phyloP scores from a whole-genome alignment of 1,139 yeast genomes.

The Pichiaceae sp. region DNA sequence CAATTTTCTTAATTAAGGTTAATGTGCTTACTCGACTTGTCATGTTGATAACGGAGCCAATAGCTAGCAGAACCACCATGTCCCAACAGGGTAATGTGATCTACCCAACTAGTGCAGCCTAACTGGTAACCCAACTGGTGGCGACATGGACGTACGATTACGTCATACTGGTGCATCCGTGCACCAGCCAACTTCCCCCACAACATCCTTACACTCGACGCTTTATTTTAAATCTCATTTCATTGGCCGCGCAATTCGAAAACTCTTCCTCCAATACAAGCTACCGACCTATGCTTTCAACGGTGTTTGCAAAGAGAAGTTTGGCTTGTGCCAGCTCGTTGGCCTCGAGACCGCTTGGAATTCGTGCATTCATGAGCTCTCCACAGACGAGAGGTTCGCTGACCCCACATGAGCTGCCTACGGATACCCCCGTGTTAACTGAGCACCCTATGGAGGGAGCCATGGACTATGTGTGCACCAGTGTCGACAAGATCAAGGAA shows the following conservation, averaged over 20 bases:
- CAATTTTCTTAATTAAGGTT: too few species aligned
- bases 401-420: slow-evolving; percentile 21
- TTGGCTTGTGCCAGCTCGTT: background rate
- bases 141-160: too few species aligned
- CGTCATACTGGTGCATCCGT: too few species aligned
- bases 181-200: background rate
- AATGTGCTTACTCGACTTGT: too few species aligned
- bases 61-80: too few species aligned
- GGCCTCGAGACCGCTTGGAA: slow-evolving; percentile 3
- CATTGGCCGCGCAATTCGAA: background rate
- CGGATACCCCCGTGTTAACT: slow-evolving; percentile 45
- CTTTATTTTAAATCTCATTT: background rate
- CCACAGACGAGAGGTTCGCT: slow-evolving; percentile 10
- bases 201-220: background rate
- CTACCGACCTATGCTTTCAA: background rate
- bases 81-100: too few species aligned
- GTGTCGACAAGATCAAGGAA: slow-evolving; percentile 74
- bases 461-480: slow-evolving; percentile 77
- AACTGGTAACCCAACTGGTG: too few species aligned
- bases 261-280: background rate
- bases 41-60: too few species aligned
- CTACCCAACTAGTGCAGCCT: too few species aligned
- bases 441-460: slow-evolving; percentile 46
- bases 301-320: background rate
- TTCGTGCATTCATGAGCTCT: slow-evolving; percentile 7